These are phyloP conservation scores for Hanseniaspora lachancei DNA, from an alignment of 805 yeast genomes.

Conservation along the genomic window DNA sequence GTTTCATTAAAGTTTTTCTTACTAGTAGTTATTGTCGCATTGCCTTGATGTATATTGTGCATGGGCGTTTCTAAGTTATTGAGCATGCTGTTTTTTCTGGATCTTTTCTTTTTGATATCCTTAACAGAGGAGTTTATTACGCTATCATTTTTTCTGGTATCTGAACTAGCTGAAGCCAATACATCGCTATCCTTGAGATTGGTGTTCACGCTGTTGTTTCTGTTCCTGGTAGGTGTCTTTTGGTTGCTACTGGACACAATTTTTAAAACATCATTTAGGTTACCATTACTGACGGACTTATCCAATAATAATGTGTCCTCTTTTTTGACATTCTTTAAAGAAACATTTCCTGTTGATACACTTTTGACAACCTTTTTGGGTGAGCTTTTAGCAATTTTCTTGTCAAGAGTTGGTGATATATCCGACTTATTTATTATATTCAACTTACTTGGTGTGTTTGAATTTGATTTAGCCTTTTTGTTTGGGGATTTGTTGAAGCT, in stretches of 20 bases:
- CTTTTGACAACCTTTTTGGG: slow-evolving; percentile 10
- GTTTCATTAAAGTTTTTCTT: background rate
- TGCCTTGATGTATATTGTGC: background rate
- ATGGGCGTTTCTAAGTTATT: slow-evolving; percentile 3
- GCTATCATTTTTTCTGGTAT: background rate
- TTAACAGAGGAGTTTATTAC: background rate
- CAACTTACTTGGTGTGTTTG: slow-evolving; percentile 1
- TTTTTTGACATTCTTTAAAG: background rate
- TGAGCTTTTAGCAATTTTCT: slow-evolving; percentile 1
- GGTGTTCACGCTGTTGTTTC: slow-evolving; percentile 3
- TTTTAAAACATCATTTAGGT: background rate
- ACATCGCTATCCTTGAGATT: background rate
- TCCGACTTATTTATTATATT: background rate
- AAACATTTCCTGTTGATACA: slow-evolving; percentile 6
- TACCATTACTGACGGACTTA: slow-evolving; percentile 3
- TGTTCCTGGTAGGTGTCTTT: slow-evolving; percentile 7
- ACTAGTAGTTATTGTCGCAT: background rate
- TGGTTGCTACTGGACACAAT: background rate
- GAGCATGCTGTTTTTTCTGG: slow-evolving; percentile 7
- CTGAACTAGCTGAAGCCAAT: background rate
- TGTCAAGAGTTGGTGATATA: slow-evolving; percentile 4
- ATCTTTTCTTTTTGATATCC: slow-evolving; percentile 8
- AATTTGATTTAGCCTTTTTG: background rate
- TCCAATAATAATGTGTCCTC: background rate
- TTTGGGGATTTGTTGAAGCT: background rate